Evolutionary conservation across 129 eudicot genomes (phyloP), one percentile per base, ranked within the genome.

Genomic region (Artemisia tridentata): DNA sequence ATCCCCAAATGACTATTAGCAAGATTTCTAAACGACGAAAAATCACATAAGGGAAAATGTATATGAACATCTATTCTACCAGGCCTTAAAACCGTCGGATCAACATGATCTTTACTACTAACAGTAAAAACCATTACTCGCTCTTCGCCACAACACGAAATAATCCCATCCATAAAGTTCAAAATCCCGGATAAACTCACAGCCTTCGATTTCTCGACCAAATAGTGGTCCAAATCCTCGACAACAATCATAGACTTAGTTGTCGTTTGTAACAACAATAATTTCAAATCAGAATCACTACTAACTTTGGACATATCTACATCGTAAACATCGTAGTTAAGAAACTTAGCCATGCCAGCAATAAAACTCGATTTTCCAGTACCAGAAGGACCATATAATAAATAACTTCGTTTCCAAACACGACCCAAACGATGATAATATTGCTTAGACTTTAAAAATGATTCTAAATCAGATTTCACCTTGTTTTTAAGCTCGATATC

Each of bases 81-180:
- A 0, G 98, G 95, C 68, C 96, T 83, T 1, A 92, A 70, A 68
- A 86, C 74, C 72, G 80, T 66, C 18, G 96, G 90, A 75, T 83
- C 91, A 19, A 92, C 72, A 5, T 71, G 76, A 64, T 89, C 88
- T 63, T 89, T 89, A 8, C 76, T 64, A 74, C 84, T 89, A 80
- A 86, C 85, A 0, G 98, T 92, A 31, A 92, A 89, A 7, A 92
- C 91, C 98, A 92, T 89, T 10, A 92, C 84, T 3, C 98, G 83
- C 20, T 92, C 98, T 53, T 92, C 98, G 7, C 98, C 90, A 61
- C 96, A 92, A 60, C 92, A 59, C 1, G 87, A 81, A 25, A 87
- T 71, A 10, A 92, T 82, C 34, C 98, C 98, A 62, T 92, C 98
- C 98, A 92, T 92, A 76, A 92, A 92, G 21, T 92, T 89, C 3